A percentile compares a stretch with the other conserved stretches of the same genome.
Evolutionary conservation across 2,329 filamentous ascomycete genomes (phyloP).

Genomic region (Exophiala phaeomuriformis): DNA sequence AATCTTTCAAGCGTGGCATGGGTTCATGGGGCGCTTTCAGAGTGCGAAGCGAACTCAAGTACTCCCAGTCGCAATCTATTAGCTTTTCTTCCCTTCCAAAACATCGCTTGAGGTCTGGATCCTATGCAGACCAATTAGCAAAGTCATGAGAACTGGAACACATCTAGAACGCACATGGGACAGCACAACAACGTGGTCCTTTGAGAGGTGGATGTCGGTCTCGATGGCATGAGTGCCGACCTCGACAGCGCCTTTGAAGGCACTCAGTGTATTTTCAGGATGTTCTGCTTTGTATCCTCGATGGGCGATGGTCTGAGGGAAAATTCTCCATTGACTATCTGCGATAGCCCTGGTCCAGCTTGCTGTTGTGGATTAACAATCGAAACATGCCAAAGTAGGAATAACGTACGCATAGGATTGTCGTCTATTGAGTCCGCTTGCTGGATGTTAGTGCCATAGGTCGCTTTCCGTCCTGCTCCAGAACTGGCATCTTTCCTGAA

Average conservation of each 20-base stretch:
- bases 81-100: conserved; percentile 69
- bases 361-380: conserved; percentile 19
- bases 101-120: conserved; percentile 69
- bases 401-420: conserved; percentile 7
- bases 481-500: conserved; percentile 2
- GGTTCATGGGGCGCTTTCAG: conserved; percentile 58
- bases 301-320: conserved; percentile 39
- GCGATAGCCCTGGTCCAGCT: conserved; percentile 28
- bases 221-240: conserved; percentile 76
- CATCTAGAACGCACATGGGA: conserved; percentile 56
- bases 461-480: background rate
- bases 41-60: conserved; percentile 62
- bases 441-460: background rate
- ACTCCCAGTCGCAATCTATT: conserved; percentile 67
- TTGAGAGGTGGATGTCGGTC: conserved; percentile 77
- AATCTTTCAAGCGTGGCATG: conserved; percentile 67
- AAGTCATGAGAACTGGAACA: background rate
- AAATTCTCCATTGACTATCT: conserved; percentile 15
- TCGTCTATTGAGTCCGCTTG: background rate
- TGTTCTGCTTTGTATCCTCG: conserved; percentile 56
- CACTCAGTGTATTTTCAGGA: conserved; percentile 80
- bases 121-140: conserved; percentile 46
- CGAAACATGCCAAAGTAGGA: background rate
- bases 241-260: conserved; percentile 65
- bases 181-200: conserved; percentile 76